Evolutionary conservation across 192 early-diverging fungal genomes (phyloP).

Genomic region (Chytriomyces sp.): DNA sequence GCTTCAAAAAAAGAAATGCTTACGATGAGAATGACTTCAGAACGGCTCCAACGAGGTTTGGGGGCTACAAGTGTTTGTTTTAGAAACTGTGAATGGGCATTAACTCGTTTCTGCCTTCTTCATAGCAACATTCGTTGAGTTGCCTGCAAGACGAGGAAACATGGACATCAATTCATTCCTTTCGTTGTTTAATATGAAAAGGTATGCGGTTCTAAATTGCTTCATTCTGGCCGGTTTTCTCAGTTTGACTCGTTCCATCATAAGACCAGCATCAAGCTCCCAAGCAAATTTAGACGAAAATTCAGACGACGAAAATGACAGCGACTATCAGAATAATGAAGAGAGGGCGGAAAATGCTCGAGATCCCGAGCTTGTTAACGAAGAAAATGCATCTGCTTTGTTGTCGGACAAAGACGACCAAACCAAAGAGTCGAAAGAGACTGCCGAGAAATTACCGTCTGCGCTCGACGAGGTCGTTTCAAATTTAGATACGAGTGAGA

Average conservation of each 20-base stretch:
- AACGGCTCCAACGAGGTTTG: conserved; percentile 15
- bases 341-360: background rate
- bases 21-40: background rate
- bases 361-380: background rate
- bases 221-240: background rate
- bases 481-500: background rate
- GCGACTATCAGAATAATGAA: background rate
- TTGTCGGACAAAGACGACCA: background rate
- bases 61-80: background rate
- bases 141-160: conserved; percentile 20
- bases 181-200: conserved; percentile 11
- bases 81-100: background rate
- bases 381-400: background rate
- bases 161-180: conserved; percentile 14
- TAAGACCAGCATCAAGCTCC: background rate
- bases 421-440: background rate
- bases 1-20: conserved; percentile 14
- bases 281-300: background rate
- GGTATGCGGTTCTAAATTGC: background rate
- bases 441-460: background rate
- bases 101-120: background rate
- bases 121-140: conserved; percentile 7
- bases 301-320: background rate
- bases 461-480: background rate
- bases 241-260: background rate